Conservation (phyloP, 2,329 filamentous ascomycete species). For the Hyphodiscus sp. region DNA sequence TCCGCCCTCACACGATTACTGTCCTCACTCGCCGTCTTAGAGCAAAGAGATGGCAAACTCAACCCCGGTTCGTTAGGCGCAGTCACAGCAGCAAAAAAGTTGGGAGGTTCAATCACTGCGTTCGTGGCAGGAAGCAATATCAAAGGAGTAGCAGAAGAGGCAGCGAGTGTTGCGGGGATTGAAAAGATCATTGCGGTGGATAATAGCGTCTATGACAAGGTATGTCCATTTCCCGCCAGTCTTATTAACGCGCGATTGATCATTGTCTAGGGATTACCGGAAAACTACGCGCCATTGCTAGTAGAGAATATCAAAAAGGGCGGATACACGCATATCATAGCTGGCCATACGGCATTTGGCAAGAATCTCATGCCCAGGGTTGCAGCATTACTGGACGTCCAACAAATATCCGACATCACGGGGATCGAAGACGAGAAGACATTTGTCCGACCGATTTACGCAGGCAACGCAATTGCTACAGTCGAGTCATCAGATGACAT, state of each 20-base stretch:
- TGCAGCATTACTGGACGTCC: constrained; percentile 82
- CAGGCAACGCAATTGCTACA: constrained; percentile 93
- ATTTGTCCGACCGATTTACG: constrained; percentile 95
- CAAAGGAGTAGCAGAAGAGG: constrained; percentile 71
- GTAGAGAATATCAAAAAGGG: constrained; percentile 97
- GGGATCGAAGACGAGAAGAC: constrained; percentile 83
- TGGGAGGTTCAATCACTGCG: constrained; percentile 79
- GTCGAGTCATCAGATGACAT: constrained; percentile 81
- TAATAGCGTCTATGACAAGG: constrained; percentile 88
- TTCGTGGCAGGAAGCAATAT: constrained; percentile 80
- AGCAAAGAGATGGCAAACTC: constrained; percentile 86
- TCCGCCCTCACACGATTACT: constrained; percentile 62
- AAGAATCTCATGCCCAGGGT: constrained; percentile 92
- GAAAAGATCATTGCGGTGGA: constrained; percentile 89
- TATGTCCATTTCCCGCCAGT: constrained; percentile 31
- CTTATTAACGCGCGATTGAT: background rate
- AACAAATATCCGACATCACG: constrained; percentile 91
- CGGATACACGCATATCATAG: constrained; percentile 86
- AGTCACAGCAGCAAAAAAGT: constrained; percentile 76
- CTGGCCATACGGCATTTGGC: constrained; percentile 89
- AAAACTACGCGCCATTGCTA: constrained; percentile 89
- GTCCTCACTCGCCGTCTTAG: constrained; percentile 84
- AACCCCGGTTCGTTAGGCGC: constrained; percentile 76
- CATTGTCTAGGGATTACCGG: constrained; percentile 64
- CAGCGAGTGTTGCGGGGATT: constrained; percentile 80